These are phyloP conservation scores for Trichoderma sp. DNA, from an alignment of 2,329 filamentous ascomycete genomes.

Conservation along the genomic window DNA sequence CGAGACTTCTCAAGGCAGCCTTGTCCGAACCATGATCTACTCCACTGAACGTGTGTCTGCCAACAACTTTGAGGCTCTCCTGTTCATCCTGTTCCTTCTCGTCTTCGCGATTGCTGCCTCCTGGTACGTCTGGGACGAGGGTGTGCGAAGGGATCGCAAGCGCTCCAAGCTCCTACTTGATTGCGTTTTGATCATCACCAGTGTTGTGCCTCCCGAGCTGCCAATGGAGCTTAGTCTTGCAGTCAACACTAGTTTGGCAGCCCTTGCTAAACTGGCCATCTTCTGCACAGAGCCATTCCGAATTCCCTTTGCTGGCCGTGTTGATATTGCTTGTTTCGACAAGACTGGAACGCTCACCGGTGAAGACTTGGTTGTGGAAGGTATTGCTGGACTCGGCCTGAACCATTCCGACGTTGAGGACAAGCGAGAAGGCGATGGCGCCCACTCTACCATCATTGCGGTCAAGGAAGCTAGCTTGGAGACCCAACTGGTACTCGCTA, in stretches of 20 bases:
- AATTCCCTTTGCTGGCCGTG: conserved; percentile 91
- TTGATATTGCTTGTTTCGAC: conserved; percentile 97
- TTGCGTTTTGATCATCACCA: conserved; percentile 95
- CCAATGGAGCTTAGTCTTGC: conserved; percentile 98
- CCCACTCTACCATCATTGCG: conserved; percentile 73
- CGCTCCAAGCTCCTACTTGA: conserved; percentile 95
- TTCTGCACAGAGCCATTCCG: conserved; percentile 99
- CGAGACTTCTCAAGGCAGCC: conserved; percentile 94
- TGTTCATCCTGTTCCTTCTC: conserved; percentile 95
- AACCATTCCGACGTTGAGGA: conserved; percentile 64
- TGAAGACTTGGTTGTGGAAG: conserved; percentile 94
- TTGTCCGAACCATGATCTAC: conserved; percentile 99
- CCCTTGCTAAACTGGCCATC: conserved; percentile 91
- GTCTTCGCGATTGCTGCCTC: conserved; percentile 96
- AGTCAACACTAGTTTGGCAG: conserved; percentile 95
- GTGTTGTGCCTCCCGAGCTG: conserved; percentile 95
- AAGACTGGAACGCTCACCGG: conserved; percentile 97
- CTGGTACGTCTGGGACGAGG: conserved; percentile 99
- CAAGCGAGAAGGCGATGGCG: conserved; percentile 70
- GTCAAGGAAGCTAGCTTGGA: conserved; percentile 71
- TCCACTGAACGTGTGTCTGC: conserved; percentile 98
- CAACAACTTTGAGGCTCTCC: conserved; percentile 92
- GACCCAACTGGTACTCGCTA: conserved; percentile 89
- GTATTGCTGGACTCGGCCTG: conserved; percentile 84
- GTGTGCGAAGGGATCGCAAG: conserved; percentile 90